Conservation (phyloP, 257 asterid species). For the Solanum habrochaites region DNA sequence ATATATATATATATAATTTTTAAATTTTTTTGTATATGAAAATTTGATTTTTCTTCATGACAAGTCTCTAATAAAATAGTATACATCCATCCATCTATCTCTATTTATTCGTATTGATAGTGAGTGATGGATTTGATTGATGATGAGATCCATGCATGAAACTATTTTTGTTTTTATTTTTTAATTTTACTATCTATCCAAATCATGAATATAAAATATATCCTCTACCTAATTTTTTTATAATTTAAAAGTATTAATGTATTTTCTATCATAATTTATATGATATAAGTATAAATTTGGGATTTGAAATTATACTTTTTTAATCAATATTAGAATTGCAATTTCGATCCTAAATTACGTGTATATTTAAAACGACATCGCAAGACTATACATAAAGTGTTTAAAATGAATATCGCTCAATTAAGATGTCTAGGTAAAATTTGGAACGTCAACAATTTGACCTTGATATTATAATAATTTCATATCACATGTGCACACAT, state of each 20-base stretch:
- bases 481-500: neutral
- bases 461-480: too few relatives aligned
- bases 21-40: slow-evolving; percentile 4
- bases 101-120: slow-evolving; percentile 4
- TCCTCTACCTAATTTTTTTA: neutral
- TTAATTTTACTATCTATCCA: neutral
- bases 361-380: too few relatives aligned
- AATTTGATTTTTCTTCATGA: slow-evolving; percentile 35
- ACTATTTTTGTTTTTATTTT: neutral
- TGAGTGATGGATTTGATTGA: slow-evolving; percentile 19
- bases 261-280: too few relatives aligned
- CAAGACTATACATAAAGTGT: too few relatives aligned
- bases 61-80: slow-evolving; percentile 13
- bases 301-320: too few relatives aligned
- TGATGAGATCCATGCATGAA: slow-evolving; percentile 46
- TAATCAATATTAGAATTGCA: too few relatives aligned
- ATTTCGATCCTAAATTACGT: too few relatives aligned
- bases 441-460: accelerated
- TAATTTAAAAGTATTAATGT: too few relatives aligned
- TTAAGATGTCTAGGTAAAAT: too few relatives aligned
- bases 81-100: slow-evolving; percentile 6
- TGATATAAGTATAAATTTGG: too few relatives aligned
- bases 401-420: too few relatives aligned
- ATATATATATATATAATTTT: neutral
- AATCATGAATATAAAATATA: neutral